Conservation (phyloP, 768 basidiomycete species). For the Rhizopogon sp. region DNA sequence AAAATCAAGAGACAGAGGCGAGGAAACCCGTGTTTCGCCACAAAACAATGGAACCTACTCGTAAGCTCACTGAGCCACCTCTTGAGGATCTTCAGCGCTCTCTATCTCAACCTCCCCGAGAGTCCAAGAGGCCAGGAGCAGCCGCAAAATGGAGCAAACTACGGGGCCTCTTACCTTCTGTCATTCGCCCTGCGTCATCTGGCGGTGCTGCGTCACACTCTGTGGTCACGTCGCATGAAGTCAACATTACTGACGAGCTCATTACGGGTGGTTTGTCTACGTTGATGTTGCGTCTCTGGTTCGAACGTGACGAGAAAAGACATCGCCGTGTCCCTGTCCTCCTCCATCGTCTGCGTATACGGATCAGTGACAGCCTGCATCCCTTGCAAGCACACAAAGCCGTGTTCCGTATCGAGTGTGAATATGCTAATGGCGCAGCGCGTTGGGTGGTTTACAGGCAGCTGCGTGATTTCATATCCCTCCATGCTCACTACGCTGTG, state of each 20-base stretch:
- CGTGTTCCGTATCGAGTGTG: conserved; percentile 89
- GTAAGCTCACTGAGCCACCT: conserved; percentile 4
- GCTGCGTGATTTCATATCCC: conserved; percentile 83
- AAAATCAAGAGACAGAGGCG: conserved; percentile 19
- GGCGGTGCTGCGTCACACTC: conserved; percentile 37
- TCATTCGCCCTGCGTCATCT: conserved; percentile 31
- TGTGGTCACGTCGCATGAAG: conserved; percentile 44
- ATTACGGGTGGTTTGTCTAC: conserved; percentile 76
- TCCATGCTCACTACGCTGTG: conserved; percentile 86
- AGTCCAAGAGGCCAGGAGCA: conserved; percentile 15
- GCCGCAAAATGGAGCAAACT: conserved; percentile 57
- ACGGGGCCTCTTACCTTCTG: conserved; percentile 59
- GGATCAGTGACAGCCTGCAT: conserved; percentile 82
- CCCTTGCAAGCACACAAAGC: conserved; percentile 72
- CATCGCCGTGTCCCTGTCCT: conserved; percentile 75
- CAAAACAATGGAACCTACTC: neutral
- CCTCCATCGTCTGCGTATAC: conserved; percentile 76
- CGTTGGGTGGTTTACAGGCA: conserved; percentile 97
- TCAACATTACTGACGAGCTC: conserved; percentile 80
- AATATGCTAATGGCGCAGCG: conserved; percentile 89
- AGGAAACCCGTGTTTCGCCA: conserved; percentile 16
- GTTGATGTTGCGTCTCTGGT: conserved; percentile 76
- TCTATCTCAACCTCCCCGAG: conserved; percentile 24
- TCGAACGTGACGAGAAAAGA: conserved; percentile 83
- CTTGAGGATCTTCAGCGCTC: conserved; percentile 14